A percentile compares a stretch with the other conserved stretches of the same genome.
phyloP scores from a whole-genome alignment of 2,329 filamentous ascomycete species.

The Trichoderma lentiforme region DNA sequence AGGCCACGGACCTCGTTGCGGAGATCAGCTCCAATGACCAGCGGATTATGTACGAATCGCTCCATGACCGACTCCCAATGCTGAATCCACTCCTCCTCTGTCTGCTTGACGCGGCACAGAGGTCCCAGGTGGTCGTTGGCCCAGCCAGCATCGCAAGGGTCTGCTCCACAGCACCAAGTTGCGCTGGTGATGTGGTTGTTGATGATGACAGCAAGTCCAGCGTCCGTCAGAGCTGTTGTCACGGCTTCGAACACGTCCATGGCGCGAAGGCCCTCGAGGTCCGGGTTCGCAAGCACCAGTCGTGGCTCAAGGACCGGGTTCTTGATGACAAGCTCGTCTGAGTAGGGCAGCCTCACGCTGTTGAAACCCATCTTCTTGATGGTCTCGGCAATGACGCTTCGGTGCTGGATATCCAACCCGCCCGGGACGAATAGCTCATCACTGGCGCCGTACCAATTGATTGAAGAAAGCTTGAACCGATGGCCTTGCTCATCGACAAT shows the following conservation, averaged over 20 bases:
- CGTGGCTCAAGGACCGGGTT: slow-evolving; percentile 53
- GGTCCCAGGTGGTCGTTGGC: slow-evolving; percentile 60
- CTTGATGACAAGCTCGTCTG: slow-evolving; percentile 62
- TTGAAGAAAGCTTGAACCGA: slow-evolving; percentile 59
- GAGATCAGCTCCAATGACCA: slow-evolving; percentile 64
- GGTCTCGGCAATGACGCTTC: slow-evolving; percentile 55
- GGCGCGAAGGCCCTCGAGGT: slow-evolving; percentile 54
- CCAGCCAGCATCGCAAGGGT: slow-evolving; percentile 66
- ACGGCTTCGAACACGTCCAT: slow-evolving; percentile 61
- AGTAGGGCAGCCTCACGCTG: slow-evolving; percentile 65
- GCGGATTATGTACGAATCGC: slow-evolving; percentile 54
- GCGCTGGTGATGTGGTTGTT: slow-evolving; percentile 70
- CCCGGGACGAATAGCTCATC: slow-evolving; percentile 64
- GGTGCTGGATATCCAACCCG: slow-evolving; percentile 61
- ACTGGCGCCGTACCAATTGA: slow-evolving; percentile 71
- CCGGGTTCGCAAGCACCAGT: slow-evolving; percentile 56
- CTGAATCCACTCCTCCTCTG: slow-evolving; percentile 62
- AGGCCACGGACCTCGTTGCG: slow-evolving; percentile 67
- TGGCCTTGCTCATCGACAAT: slow-evolving; percentile 56
- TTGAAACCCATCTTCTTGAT: slow-evolving; percentile 65
- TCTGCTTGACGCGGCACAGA: slow-evolving; percentile 59
- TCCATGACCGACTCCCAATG: slow-evolving; percentile 65
- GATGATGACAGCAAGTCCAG: slow-evolving; percentile 61
- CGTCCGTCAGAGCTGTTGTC: slow-evolving; percentile 56
- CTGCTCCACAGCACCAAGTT: slow-evolving; percentile 65